Percentiles rank a stretch among this genome's conserved stretches.
phyloP scores from a whole-genome alignment of 2,329 filamentous ascomycete species.

The Decorospora gaudefroyi region DNA sequence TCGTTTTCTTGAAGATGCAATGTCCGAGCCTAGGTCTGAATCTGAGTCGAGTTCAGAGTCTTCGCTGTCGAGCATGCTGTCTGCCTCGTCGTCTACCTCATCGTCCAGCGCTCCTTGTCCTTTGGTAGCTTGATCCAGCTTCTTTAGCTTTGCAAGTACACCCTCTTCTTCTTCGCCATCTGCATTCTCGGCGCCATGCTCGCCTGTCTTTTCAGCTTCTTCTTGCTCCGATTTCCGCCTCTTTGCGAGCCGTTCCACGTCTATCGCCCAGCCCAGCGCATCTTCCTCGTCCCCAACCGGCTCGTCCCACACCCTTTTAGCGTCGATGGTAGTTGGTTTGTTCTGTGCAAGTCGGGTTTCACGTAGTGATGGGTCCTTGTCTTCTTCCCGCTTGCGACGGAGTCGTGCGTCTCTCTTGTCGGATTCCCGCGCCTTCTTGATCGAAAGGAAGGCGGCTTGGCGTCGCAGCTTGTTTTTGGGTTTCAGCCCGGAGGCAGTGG shows the following conservation, averaged over 20 bases:
- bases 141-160: slow-evolving; percentile 40
- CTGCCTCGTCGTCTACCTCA: slow-evolving; percentile 30
- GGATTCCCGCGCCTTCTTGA: slow-evolving; percentile 76
- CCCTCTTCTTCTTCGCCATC: slow-evolving; percentile 43
- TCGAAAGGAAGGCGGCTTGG: slow-evolving; percentile 75
- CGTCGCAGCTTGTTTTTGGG: slow-evolving; percentile 79
- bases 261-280: slow-evolving; percentile 51
- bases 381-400: slow-evolving; percentile 80
- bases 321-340: slow-evolving; percentile 60
- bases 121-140: slow-evolving; percentile 29
- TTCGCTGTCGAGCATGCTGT: slow-evolving; percentile 76
- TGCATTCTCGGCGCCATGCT: slow-evolving; percentile 18
- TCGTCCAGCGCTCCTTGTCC: slow-evolving; percentile 17
- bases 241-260: slow-evolving; percentile 53
- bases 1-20: slow-evolving; percentile 46
- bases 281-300: slow-evolving; percentile 51
- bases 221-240: slow-evolving; percentile 50
- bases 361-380: slow-evolving; percentile 76
- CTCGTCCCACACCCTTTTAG: slow-evolving; percentile 76
- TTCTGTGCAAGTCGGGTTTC: slow-evolving; percentile 76
- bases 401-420: slow-evolving; percentile 76
- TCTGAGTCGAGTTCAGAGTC: slow-evolving; percentile 54
- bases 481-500: slow-evolving; percentile 57
- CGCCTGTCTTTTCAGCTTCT: slow-evolving; percentile 31
- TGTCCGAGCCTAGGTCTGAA: slow-evolving; percentile 51